These are phyloP conservation scores for Pulveroboletus sp. DNA, from an alignment of 768 basidiomycete genomes.

Conservation along the genomic window DNA sequence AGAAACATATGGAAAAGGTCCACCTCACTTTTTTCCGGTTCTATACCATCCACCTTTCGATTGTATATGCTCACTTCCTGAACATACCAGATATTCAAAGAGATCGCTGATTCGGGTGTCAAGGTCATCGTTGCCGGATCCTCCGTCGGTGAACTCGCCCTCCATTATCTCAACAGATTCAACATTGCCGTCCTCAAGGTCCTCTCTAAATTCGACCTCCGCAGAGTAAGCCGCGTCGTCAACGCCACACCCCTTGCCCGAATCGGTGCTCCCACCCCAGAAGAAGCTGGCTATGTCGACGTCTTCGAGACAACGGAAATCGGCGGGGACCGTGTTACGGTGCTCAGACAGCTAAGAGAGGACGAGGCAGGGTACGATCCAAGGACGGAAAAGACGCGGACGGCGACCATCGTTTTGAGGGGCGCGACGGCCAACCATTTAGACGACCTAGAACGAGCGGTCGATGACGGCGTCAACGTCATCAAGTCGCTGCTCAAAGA, in stretches of 20 bases:
- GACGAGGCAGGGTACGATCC: conserved; percentile 62
- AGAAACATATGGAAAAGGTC: conserved; percentile 92
- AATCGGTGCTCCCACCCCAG: conserved; percentile 91
- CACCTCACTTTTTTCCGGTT: too few relatives aligned
- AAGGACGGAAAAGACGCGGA: conserved; percentile 69
- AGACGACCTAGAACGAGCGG: conserved; percentile 93
- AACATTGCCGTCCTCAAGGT: conserved; percentile 95
- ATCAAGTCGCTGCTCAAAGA: conserved; percentile 93
- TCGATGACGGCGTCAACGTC: conserved; percentile 96
- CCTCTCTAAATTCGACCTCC: conserved; percentile 95
- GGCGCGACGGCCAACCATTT: conserved; percentile 93
- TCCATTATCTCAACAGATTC: conserved; percentile 94
- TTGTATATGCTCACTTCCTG: background rate
- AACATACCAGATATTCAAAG: conserved; percentile 81
- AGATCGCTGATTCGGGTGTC: conserved; percentile 94
- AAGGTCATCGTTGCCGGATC: conserved; percentile 93
- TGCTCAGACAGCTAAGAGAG: conserved; percentile 74
- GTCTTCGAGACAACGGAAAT: conserved; percentile 94
- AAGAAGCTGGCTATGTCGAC: conserved; percentile 92
- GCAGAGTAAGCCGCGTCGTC: conserved; percentile 89
- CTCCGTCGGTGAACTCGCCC: conserved; percentile 88
- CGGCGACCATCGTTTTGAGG: conserved; percentile 90
- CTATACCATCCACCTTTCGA: background rate
- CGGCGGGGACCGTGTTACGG: conserved; percentile 96
- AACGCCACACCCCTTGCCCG: conserved; percentile 95